Evolutionary conservation across 116 monocot species (phyloP), one percentile per base, ranked within the genome.

Genomic region (Posidonia oceanica): DNA sequence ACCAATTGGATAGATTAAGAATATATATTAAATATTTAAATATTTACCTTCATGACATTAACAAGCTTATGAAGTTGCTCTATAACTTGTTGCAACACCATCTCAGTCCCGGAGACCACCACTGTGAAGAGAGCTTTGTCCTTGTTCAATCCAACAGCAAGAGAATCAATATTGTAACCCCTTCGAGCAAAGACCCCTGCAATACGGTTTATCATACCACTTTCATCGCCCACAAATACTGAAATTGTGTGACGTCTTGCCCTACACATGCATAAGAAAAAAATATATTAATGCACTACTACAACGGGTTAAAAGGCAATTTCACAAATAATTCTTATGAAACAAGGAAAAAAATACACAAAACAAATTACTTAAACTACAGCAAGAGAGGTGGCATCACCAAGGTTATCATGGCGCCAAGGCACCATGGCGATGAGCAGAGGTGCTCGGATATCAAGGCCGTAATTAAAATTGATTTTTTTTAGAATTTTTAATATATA

Each of bases 161-260:
- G 84, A 36, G 87, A 87, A 36, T 90, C 87, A 15, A 90, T 90
- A 67, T 90, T 90, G 76, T 87, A 87, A 22, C 90, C 90, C 51
- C 90, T 84, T 56, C 90, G 84, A 41, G 91, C 84, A 80, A 91
- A 91, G 7, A 87, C 87, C 17, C 91, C 87, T 18, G 87, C 87
- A 63, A 91, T 91, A 29, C 87, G 80, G 68, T 90, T 90, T 59
- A 90, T 90, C 80, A 90, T 90, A 12, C 87, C 87, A 75, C 90
- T 90, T 58, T 90, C 90, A 78, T 90, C 90, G 4, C 90, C 90
- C 61, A 90, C 90, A 78, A 86, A 90, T 14, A 90, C 90, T n/a
- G 87, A 90, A 54, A 90, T 82, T 12, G 84, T 87, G 64, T 87
- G 90, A 15, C 84, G 75, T 55, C 56, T 84, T 56, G 75, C 69